phyloP scores from a whole-genome alignment of 768 basidiomycete species.

The Tremella mesenterica region DNA sequence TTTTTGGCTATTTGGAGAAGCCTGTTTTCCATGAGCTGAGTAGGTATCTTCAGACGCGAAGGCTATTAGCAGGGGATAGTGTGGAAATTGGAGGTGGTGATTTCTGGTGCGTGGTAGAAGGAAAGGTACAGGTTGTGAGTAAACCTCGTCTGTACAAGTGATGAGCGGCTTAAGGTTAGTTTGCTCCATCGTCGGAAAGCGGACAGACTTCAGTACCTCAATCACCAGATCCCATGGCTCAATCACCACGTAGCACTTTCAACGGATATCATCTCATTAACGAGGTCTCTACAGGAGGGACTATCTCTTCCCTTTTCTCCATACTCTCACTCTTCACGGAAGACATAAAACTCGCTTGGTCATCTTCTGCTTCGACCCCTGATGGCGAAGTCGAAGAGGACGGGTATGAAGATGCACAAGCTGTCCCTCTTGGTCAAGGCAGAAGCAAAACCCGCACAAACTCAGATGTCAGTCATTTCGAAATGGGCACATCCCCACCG shows the following conservation, averaged over 20 bases:
- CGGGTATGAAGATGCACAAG: background rate
- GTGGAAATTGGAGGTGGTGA: slow-evolving; percentile 58
- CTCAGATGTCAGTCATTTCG: slow-evolving; percentile 42
- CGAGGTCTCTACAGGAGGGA: slow-evolving; percentile 91
- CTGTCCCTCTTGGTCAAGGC: background rate
- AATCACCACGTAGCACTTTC: slow-evolving; percentile 51
- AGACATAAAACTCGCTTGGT: slow-evolving; percentile 64
- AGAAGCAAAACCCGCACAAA: slow-evolving; percentile 20
- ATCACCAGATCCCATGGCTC: slow-evolving; percentile 20
- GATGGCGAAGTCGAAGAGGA: slow-evolving; percentile 10
- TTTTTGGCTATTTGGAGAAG: slow-evolving; percentile 96
- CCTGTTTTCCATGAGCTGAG: slow-evolving; percentile 98
- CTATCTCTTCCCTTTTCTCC: slow-evolving; percentile 88
- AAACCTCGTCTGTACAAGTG: slow-evolving; percentile 1
- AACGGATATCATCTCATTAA: slow-evolving; percentile 95
- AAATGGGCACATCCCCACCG: slow-evolving; percentile 14
- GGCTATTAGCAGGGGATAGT: slow-evolving; percentile 93
- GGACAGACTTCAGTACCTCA: slow-evolving; percentile 45
- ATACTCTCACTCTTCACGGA: slow-evolving; percentile 96
- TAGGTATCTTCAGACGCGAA: slow-evolving; percentile 84
- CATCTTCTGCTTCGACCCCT: slow-evolving; percentile 48
- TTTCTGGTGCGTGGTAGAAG: slow-evolving; percentile 97
- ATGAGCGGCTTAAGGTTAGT: slow-evolving; percentile 12
- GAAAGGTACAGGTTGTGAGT: slow-evolving; percentile 88
- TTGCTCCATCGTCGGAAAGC: slow-evolving; percentile 49